These are phyloP conservation scores for Botrytis hyacinthi DNA, from an alignment of 2,329 filamentous ascomycete genomes.

Conservation along the genomic window DNA sequence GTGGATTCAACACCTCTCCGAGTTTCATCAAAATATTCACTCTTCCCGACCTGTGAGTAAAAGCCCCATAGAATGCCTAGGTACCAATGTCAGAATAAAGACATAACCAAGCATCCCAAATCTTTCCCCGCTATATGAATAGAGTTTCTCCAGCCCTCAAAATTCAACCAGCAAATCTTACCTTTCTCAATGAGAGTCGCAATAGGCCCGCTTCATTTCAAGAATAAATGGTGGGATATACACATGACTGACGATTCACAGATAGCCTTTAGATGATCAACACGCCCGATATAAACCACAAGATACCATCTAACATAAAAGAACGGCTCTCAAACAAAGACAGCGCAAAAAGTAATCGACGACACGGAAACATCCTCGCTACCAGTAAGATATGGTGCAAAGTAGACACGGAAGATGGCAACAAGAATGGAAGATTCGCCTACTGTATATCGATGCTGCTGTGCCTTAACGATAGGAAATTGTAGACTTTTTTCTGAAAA, in stretches of 20 bases:
- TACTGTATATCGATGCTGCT: too few species aligned
- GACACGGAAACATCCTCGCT: not conserved
- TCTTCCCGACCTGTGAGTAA: not conserved
- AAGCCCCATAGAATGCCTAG: rapidly evolving
- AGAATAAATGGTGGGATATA: not conserved
- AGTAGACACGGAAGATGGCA: not conserved
- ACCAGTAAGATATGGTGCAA: not conserved
- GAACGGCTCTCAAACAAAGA: not conserved
- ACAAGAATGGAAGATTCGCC: not conserved
- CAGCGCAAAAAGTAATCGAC: not conserved
- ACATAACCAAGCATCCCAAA: too few species aligned
- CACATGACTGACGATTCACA: not conserved
- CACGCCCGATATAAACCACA: too few species aligned
- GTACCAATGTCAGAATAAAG: too few species aligned
- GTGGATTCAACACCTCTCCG: not conserved
- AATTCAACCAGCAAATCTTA: not conserved
- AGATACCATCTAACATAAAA: not conserved
- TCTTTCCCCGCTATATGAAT: not conserved
- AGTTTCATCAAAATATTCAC: not conserved
- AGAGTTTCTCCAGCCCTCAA: not conserved
- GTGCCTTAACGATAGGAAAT: not conserved
- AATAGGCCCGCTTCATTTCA: too few species aligned
- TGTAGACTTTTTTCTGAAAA: not conserved
- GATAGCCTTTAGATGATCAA: too few species aligned
- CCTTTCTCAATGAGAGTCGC: too few species aligned